Percentiles rank a stretch among this genome's conserved stretches.
phyloP scores from a whole-genome alignment of 2,329 filamentous ascomycete species.

The Colletotrichum trifolii region DNA sequence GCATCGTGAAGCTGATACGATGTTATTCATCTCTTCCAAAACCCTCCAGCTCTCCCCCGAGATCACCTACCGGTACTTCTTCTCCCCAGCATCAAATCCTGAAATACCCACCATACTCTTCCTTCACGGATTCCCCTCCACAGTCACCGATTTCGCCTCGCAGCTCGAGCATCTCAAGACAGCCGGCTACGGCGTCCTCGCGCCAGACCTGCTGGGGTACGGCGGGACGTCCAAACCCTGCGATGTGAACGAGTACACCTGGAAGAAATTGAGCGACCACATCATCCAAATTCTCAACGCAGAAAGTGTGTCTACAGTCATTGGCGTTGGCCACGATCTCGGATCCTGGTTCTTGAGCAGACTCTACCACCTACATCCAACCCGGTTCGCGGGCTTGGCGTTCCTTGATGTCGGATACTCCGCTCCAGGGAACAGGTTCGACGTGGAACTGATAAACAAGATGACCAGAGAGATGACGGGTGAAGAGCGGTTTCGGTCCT shows the following conservation, averaged over 20 bases:
- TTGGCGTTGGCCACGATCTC: conserved; percentile 62
- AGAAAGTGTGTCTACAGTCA: conserved; percentile 77
- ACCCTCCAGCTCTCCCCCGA: conserved; percentile 13
- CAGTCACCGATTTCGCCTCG: conserved; percentile 54
- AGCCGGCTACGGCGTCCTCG: conserved; percentile 55
- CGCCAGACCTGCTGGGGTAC: conserved; percentile 72
- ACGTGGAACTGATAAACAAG: conserved; percentile 45
- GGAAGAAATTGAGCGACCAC: conserved; percentile 86
- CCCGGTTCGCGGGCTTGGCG: conserved; percentile 37
- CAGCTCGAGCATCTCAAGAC: conserved; percentile 49
- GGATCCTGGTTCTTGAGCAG: conserved; percentile 47
- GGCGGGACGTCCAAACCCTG: conserved; percentile 85
- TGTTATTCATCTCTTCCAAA: conserved; percentile 9
- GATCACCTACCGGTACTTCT: conserved; percentile 43
- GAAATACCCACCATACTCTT: conserved; percentile 53
- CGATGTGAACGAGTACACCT: conserved; percentile 76
- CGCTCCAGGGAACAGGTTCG: conserved; percentile 42
- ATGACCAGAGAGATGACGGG: conserved; percentile 42
- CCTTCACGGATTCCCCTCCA: conserved; percentile 61
- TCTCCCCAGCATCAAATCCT: conserved; percentile 41
- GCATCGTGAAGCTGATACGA: not conserved
- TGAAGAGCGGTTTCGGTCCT: conserved; percentile 27
- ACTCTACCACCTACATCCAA: conserved; percentile 42
- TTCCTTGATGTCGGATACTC: conserved; percentile 48
- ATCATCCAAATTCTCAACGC: conserved; percentile 81